phyloP scores from a whole-genome alignment of 108 stramenopile genomes.

The Cylindrotheca closterium region DNA sequence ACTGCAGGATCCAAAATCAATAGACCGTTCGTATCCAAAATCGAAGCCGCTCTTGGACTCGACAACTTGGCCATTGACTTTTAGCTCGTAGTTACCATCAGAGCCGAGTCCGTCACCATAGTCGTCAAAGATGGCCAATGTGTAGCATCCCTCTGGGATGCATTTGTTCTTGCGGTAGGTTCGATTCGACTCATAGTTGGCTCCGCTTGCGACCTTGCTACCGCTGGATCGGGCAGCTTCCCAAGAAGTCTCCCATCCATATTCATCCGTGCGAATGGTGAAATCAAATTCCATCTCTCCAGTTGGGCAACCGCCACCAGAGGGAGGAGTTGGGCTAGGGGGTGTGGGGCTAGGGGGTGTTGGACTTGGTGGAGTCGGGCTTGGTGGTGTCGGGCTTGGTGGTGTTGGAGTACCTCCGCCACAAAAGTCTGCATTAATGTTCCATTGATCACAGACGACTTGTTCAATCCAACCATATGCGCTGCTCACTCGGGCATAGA shows the following conservation, averaged over 20 bases:
- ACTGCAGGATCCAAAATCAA: not conserved
- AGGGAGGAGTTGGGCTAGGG: not conserved
- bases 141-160: not conserved
- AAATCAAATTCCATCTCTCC: not conserved
- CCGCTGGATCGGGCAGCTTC: not conserved
- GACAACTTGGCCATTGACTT: not conserved
- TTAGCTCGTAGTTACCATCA: constrained; percentile 4
- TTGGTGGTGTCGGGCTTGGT: too few relatives aligned
- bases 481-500: constrained; percentile 46
- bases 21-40: not conserved
- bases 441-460: constrained; percentile 32
- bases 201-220: not conserved
- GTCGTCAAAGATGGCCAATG: not conserved
- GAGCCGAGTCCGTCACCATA: not conserved
- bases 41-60: not conserved
- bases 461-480: constrained; percentile 46
- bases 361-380: too few relatives aligned
- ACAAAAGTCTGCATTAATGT: not conserved
- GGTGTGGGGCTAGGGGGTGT: not conserved
- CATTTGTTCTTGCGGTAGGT: not conserved
- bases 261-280: not conserved
- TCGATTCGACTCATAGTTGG: not conserved
- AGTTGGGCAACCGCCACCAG: not conserved
- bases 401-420: not conserved
- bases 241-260: not conserved